Conservation (phyloP, 2,329 filamentous ascomycete genomes). For the Arthrobotrys musiformis region DNA sequence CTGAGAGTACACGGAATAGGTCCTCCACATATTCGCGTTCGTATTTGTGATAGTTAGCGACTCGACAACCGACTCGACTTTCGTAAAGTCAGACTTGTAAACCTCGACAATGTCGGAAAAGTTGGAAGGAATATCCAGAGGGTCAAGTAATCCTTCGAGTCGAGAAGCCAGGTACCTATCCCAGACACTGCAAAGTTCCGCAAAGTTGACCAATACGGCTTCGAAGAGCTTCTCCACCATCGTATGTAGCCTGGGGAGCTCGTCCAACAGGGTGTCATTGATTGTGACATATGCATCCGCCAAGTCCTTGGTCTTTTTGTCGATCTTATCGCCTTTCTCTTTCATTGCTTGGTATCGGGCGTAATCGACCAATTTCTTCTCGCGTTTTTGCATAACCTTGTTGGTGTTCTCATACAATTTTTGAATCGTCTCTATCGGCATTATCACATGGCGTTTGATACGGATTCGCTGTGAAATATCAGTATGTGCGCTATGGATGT, state of each 20-base stretch:
- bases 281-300: slow-evolving; percentile 90
- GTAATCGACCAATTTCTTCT: slow-evolving; percentile 90
- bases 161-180: slow-evolving; percentile 85
- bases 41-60: slow-evolving; percentile 53
- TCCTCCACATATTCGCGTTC: slow-evolving; percentile 53
- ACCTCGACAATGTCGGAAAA: slow-evolving; percentile 78
- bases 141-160: slow-evolving; percentile 77
- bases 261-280: slow-evolving; percentile 92
- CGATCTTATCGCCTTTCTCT: slow-evolving; percentile 83
- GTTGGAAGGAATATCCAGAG: slow-evolving; percentile 73
- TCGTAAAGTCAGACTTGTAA: slow-evolving; percentile 80
- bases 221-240: slow-evolving; percentile 86
- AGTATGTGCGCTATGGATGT: slow-evolving; percentile 56
- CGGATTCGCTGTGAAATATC: slow-evolving; percentile 61
- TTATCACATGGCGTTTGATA: slow-evolving; percentile 83
- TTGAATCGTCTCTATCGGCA: slow-evolving; percentile 81
- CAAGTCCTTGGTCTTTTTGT: slow-evolving; percentile 83
- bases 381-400: slow-evolving; percentile 90
- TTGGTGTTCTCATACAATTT: slow-evolving; percentile 84
- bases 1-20: slow-evolving; percentile 62
- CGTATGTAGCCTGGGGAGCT: slow-evolving; percentile 83
- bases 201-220: slow-evolving; percentile 82
- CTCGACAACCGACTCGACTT: slow-evolving; percentile 70
- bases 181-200: slow-evolving; percentile 86
- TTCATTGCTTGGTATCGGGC: slow-evolving; percentile 78